A percentile compares a stretch with the other conserved stretches of the same genome.
These are phyloP conservation scores for Fraxinus ornus DNA, from an alignment of 305 asterid genomes.

Conservation along the genomic window DNA sequence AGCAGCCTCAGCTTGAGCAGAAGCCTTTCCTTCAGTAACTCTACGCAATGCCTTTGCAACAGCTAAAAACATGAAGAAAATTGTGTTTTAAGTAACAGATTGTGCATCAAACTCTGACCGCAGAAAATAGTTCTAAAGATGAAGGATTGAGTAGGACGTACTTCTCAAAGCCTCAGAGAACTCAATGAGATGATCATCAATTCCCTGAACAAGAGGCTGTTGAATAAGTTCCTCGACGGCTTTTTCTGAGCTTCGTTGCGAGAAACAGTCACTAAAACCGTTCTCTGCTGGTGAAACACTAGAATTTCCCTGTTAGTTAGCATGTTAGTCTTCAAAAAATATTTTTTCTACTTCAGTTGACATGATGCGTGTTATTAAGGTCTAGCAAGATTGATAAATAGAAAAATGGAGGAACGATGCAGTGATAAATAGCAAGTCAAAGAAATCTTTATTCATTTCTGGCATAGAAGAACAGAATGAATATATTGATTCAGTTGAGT, in stretches of 20 bases:
- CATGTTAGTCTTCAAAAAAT: slow-evolving; percentile 15
- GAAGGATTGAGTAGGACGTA: slow-evolving; percentile 26
- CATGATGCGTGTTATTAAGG: not conserved
- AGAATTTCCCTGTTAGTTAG: slow-evolving; percentile 46
- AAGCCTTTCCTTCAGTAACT: slow-evolving; percentile 87
- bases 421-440: slow-evolving; percentile 5
- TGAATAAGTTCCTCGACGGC: slow-evolving; percentile 67
- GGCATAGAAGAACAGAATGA: not conserved
- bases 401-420: not conserved
- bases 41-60: slow-evolving; percentile 79
- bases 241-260: slow-evolving; percentile 53
- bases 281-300: slow-evolving; percentile 54
- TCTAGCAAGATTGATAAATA: not conserved
- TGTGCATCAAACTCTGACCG: not conserved
- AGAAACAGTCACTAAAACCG: slow-evolving; percentile 43
- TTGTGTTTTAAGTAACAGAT: slow-evolving; percentile 1
- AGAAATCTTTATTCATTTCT: not conserved
- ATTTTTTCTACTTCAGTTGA: slow-evolving; percentile 1
- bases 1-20: slow-evolving; percentile 96
- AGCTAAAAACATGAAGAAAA: slow-evolving; percentile 44
- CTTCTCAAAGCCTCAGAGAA: slow-evolving; percentile 94
- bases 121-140: not conserved
- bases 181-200: slow-evolving; percentile 82
- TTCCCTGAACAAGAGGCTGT: slow-evolving; percentile 72
- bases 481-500: not conserved